Evolutionary conservation across 2,329 filamentous ascomycete species (phyloP).

Genomic region (Leptographium lundbergii): DNA sequence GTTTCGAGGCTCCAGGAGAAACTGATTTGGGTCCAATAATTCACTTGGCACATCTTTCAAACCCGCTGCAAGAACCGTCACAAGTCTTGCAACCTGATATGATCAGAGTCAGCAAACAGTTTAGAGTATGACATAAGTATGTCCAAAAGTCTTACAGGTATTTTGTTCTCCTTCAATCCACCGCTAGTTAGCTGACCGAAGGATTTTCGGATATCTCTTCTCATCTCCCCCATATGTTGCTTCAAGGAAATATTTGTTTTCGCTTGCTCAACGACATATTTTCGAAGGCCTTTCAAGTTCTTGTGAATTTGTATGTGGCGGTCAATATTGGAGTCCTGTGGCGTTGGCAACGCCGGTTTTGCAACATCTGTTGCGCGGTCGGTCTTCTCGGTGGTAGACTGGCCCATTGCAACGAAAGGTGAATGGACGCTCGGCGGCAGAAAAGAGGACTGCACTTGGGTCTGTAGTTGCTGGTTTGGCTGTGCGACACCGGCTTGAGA

Average conservation of each 20-base stretch:
- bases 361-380: background rate
- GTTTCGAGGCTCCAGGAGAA: constrained; percentile 27
- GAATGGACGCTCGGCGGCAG: background rate
- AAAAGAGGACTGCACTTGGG: background rate
- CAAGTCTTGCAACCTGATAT: constrained; percentile 34
- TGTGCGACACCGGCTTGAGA: background rate
- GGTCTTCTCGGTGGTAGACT: background rate
- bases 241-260: constrained; percentile 48
- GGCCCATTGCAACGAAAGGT: background rate
- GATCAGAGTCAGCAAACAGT: no score
- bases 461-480: background rate
- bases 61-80: constrained; percentile 36
- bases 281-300: constrained; percentile 47
- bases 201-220: constrained; percentile 56
- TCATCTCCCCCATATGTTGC: constrained; percentile 55
- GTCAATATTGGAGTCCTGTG: constrained; percentile 16
- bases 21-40: constrained; percentile 38
- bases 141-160: constrained; percentile 29
- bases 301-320: constrained; percentile 49
- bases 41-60: constrained; percentile 34
- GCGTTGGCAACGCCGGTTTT: background rate
- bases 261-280: constrained; percentile 34
- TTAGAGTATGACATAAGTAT: background rate
- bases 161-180: constrained; percentile 20
- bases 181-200: constrained; percentile 62